Base-by-base conservation (phyloP, 345 rosid species). In the Garcia nutans region DNA sequence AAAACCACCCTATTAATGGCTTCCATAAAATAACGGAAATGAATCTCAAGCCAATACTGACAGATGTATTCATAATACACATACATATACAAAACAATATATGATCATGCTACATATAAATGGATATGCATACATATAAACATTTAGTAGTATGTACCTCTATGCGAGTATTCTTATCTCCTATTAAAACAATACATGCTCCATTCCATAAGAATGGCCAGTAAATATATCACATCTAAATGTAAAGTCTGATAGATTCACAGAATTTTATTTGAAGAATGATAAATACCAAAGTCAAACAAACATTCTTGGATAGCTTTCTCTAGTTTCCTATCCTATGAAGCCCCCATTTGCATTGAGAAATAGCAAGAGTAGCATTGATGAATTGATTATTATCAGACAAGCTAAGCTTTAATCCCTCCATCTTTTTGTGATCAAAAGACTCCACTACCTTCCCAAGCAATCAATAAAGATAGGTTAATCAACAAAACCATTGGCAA, bases 361-460 rank as follows among this genome's bases (percentile, higher is more conserved):
- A 85, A 82, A 92, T 87, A 71, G 98, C 98, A 83, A 92, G 98
- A 74, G 93, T 93, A 61, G 97, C 98, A 65, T 94, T 94, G 73
- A 80, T 81, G 70, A 87, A 82, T 85, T 94, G 97, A 81, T 94
- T 96, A 78, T 89, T 92, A 65, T 97, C 98, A 52, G 93, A 86
- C 76, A 94, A 83, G 75, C 97, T 71, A 82, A 92, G 96, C 37
- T 82, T 65, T 57, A 83, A 61, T 54, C 96, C 91, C 8, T 85
- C 80, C 82, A 87, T 79, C 74, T 69, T 81, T 75, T 76, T 74
- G 78, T 33, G 61, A 74, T 84, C 89, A 82, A 90, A 88, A 75
- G 92, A 93, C 26, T 73, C 83, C 33, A 88, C 90, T 70, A 89
- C 89, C 82, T 85, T 76, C 74, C 92, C 80, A 50, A 93, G 92